Base-by-base conservation (phyloP, 371 early-diverging fungal species). In the Mortierella sp. region DNA sequence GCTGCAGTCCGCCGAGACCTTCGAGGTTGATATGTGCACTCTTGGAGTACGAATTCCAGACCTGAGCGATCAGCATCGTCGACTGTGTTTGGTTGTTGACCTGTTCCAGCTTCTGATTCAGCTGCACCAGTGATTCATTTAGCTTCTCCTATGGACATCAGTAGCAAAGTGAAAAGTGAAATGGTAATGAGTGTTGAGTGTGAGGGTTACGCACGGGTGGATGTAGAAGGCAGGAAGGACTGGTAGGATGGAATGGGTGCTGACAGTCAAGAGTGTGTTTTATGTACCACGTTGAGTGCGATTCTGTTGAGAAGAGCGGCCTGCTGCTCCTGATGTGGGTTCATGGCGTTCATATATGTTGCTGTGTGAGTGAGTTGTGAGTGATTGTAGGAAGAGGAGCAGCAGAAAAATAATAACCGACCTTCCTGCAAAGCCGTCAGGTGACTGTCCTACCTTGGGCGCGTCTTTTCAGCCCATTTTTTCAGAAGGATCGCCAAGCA, bases 241-340 rank as follows among this genome's bases (percentile, higher is more conserved):
- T 27, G 7, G 21, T n/a, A 1, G 46, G 6, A 56, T 44, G 41
- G 11, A n/a, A 60, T 44, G n/a, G n/a, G 38, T 4, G 1, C 56
- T 11, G 14, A 60, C 38, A 5, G 29, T 12, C 24, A 68, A 4
- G 16, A 0, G 43, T 7, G 38, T 3, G 24, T 18, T 24, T 4
- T 35, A 41, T 49, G 38, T 77, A 81, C 81, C 44, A 84, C 84
- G 55, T 84, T 84, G 55, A 78, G 84, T n/a, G 81, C 81, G 29
- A 84, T 84, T 38, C 84, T 75, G 76, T 81, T 84, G 56, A 84
- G 79, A 7, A 84, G 74, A 18, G 84, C 84, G 1, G 81, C 78
- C 41, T 84, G 84, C 24, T 84, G 81, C 41, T 84, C 84, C 38
- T 84, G 84, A 63, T 84, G 81, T 16, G 84, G 84, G 55, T 84